Percentiles rank a stretch among this genome's conserved stretches.
These are phyloP conservation scores for Trypanosoma mega DNA, from an alignment of 208 protist genomes.

Conservation along the genomic window DNA sequence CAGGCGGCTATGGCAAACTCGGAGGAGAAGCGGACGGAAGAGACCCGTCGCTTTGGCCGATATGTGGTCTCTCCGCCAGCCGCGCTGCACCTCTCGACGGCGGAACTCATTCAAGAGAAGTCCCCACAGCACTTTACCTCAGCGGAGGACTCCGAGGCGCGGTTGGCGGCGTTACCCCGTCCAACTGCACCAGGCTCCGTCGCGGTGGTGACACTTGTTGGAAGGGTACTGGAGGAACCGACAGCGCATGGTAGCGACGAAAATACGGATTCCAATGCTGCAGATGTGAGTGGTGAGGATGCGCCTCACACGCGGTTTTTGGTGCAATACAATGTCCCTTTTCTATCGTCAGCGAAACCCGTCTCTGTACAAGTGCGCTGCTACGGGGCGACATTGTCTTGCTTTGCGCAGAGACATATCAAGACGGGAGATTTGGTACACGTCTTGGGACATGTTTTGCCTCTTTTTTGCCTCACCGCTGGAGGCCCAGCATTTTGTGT, in stretches of 20 bases:
- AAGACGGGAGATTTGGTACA: conserved; percentile 76
- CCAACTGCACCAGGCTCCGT: conserved; percentile 44
- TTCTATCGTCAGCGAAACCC: conserved; percentile 30
- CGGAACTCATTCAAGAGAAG: conserved; percentile 70
- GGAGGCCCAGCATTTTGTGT: conserved; percentile 38
- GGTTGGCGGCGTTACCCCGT: conserved; percentile 38
- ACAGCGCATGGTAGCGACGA: conserved; percentile 14
- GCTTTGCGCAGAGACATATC: conserved; percentile 51
- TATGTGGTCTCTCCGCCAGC: conserved; percentile 53
- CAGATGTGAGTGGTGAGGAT: conserved; percentile 12
- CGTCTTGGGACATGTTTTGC: conserved; percentile 75
- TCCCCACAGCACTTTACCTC: conserved; percentile 74
- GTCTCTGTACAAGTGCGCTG: conserved; percentile 50
- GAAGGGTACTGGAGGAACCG: conserved; percentile 27
- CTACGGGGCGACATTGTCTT: conserved; percentile 51
- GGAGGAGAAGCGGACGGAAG: conserved; percentile 22
- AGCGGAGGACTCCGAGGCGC: conserved; percentile 31
- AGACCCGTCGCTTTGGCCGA: conserved; percentile 18
- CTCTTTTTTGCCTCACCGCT: conserved; percentile 16
- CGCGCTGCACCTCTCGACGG: conserved; percentile 50
- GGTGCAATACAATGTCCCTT: conserved; percentile 60
- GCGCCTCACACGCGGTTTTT: conserved; percentile 44
- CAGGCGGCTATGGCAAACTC: conserved; percentile 35
- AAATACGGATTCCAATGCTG: conserved; percentile 1
- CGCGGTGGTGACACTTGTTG: conserved; percentile 72